Evolutionary conservation across 345 rosid species (phyloP).

Genomic region (Euphorbia lathyris): DNA sequence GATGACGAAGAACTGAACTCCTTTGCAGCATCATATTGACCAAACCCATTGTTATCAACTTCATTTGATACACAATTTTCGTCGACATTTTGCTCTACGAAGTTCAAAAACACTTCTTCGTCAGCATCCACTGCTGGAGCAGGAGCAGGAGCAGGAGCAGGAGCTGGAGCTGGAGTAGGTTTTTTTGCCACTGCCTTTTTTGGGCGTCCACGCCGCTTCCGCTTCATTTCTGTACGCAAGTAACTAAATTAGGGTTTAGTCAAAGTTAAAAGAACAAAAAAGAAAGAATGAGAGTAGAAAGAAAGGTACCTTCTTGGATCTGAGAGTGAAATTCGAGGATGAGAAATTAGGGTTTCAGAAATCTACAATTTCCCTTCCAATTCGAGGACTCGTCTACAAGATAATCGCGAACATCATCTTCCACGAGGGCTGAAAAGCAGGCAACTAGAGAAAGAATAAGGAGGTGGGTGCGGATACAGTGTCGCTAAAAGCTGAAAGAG

Average conservation of each 20-base stretch:
- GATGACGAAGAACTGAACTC: not conserved
- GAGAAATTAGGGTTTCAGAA: not conserved
- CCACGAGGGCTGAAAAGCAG: too few species aligned
- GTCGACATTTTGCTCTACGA: constrained; percentile 21
- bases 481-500: too few species aligned
- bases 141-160: not conserved
- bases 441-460: too few species aligned
- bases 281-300: not conserved
- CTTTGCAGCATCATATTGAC: not conserved
- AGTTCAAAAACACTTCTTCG: constrained; percentile 15
- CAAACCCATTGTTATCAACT: not conserved
- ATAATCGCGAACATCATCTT: not conserved
- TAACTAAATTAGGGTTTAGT: not conserved
- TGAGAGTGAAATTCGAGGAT: not conserved
- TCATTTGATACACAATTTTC: not conserved
- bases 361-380: too few species aligned
- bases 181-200: constrained; percentile 10
- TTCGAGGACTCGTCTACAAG: too few species aligned
- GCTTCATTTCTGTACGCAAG: constrained; percentile 2
- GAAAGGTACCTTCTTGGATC: not conserved
- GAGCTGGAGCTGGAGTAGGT: not conserved
- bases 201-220: constrained; percentile 20
- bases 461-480: too few species aligned
- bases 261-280: too few species aligned
- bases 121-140: not conserved